These are phyloP conservation scores for Pseudogymnoascus sp. DNA, from an alignment of 2,329 filamentous ascomycete species.

Conservation along the genomic window DNA sequence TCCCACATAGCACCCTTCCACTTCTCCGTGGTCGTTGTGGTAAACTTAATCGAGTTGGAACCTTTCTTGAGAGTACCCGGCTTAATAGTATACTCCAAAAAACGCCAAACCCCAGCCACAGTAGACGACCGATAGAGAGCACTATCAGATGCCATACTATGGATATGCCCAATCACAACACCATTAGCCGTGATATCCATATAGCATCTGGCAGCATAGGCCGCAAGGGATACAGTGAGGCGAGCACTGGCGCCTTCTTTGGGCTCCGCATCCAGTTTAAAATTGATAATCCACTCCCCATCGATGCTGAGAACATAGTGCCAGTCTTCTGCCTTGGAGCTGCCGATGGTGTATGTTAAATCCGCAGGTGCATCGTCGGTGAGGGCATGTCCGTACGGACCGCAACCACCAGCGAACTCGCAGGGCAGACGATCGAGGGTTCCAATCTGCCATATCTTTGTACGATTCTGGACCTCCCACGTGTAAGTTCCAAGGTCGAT, in stretches of 20 bases:
- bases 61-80: background rate
- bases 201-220: constrained; percentile 3
- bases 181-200: background rate
- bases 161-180: background rate
- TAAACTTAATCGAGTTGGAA: background rate
- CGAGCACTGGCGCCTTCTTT: constrained; percentile 5
- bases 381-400: constrained; percentile 38
- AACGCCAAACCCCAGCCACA: background rate
- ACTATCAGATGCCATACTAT: background rate
- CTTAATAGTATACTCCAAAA: background rate
- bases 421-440: constrained; percentile 40
- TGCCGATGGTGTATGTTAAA: constrained; percentile 37
- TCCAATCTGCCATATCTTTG: constrained; percentile 42
- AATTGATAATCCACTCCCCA: constrained; percentile 14
- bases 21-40: background rate
- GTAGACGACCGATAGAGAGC: background rate
- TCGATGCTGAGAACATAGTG: constrained; percentile 36
- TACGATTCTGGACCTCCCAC: constrained; percentile 35
- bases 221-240: constrained; percentile 14
- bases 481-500: constrained; percentile 33
- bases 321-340: constrained; percentile 36
- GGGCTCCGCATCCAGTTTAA: no score
- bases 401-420: constrained; percentile 38
- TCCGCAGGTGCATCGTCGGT: constrained; percentile 39
- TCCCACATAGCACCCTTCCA: background rate